phyloP scores from a whole-genome alignment of 1,284 basidiomycete species.

The Marasmius sp. region DNA sequence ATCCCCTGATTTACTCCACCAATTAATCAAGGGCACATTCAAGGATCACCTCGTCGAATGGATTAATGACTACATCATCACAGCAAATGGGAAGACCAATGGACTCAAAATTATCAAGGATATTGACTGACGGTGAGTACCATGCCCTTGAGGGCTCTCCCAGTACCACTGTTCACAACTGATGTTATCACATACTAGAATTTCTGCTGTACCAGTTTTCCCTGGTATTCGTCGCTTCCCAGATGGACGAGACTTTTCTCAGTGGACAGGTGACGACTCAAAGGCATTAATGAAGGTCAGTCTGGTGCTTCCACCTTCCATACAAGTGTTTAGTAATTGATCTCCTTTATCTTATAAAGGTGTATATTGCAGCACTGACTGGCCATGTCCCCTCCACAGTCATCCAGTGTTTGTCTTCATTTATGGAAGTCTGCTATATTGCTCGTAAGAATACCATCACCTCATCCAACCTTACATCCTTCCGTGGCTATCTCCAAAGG shows the following conservation, averaged over 20 bases:
- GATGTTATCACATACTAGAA: not conserved
- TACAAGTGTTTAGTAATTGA: too few relatives aligned
- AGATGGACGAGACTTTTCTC: slow-evolving; percentile 25
- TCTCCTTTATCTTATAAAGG: too few relatives aligned
- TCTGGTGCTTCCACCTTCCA: too few relatives aligned
- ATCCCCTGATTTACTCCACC: slow-evolving; percentile 35
- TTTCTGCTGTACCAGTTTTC: slow-evolving; percentile 16
- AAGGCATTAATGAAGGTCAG: slow-evolving; percentile 30
- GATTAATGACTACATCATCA: slow-evolving; percentile 16
- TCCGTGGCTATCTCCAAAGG: slow-evolving; percentile 16
- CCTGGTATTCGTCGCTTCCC: slow-evolving; percentile 24
- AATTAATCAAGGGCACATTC: slow-evolving; percentile 35
- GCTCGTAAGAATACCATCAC: slow-evolving; percentile 22
- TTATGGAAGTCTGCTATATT: slow-evolving; percentile 35
- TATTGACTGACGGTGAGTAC: slow-evolving; percentile 23
- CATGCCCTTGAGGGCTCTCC: not conserved
- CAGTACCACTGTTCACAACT: not conserved
- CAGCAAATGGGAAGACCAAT: slow-evolving; percentile 9
- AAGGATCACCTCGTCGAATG: slow-evolving; percentile 22
- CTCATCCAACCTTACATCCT: slow-evolving; percentile 16
- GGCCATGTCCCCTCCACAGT: slow-evolving; percentile 23
- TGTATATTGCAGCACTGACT: too few relatives aligned
- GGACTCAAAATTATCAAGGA: slow-evolving; percentile 20
- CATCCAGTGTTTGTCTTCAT: slow-evolving; percentile 17
- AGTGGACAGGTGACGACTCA: slow-evolving; percentile 29